These are phyloP conservation scores for Suaeda aralocaspica DNA, from an alignment of 148 eudicot genomes.

Conservation along the genomic window DNA sequence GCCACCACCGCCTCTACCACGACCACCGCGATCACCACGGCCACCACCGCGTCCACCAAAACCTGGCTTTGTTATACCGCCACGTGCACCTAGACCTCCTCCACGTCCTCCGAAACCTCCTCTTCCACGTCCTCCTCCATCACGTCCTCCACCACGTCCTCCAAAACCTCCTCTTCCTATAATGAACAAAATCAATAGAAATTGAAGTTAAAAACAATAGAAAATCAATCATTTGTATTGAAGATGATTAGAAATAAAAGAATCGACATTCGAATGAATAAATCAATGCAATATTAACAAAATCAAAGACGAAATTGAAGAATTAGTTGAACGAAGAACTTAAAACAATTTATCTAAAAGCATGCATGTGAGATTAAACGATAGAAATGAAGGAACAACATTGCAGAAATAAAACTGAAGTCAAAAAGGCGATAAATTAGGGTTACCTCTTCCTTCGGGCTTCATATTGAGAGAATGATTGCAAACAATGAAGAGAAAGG, in stretches of 20 bases:
- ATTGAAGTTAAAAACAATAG: too few species aligned
- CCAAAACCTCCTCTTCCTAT: conserved; percentile 23
- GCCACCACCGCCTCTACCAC: conserved; percentile 32
- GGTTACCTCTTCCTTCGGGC: conserved; percentile 27
- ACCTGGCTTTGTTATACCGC: conserved; percentile 19
- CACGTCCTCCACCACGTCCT: conserved; percentile 20
- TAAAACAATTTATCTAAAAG: too few species aligned
- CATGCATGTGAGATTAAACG: background rate
- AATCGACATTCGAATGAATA: too few species aligned
- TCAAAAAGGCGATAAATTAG: background rate
- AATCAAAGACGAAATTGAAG: too few species aligned
- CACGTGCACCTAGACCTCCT: conserved; percentile 23
- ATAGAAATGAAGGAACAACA: background rate
- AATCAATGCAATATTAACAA: too few species aligned
- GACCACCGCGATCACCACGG: conserved; percentile 32
- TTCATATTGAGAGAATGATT: conserved; percentile 13
- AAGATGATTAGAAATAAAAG: too few species aligned
- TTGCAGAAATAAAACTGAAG: background rate
- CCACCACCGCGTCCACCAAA: conserved; percentile 33
- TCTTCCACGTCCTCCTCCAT: conserved; percentile 17
- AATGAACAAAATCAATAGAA: too few species aligned
- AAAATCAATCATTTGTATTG: too few species aligned
- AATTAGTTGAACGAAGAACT: too few species aligned
- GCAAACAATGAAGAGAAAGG: background rate
- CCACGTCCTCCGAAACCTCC: conserved; percentile 20